Evolutionary conservation across 2,329 filamentous ascomycete species (phyloP).

Genomic region (Trichoderma asperellum): DNA sequence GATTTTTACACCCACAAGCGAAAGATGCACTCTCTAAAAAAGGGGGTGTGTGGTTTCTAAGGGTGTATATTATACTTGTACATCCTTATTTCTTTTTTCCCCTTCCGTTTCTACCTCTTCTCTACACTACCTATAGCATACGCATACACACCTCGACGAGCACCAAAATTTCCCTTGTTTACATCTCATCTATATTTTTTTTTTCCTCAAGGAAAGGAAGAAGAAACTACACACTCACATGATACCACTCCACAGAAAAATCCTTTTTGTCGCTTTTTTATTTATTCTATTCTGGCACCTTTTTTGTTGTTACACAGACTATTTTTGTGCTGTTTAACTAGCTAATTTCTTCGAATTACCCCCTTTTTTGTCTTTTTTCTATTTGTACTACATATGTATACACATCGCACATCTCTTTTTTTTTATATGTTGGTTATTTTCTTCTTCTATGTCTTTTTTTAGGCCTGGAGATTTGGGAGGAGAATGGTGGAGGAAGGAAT

Average conservation of each 20-base stretch:
- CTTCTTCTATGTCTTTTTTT: neutral
- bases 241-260: slow-evolving; percentile 13
- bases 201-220: neutral
- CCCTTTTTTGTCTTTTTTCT: neutral
- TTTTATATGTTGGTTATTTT: neutral
- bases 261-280: neutral
- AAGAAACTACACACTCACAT: slow-evolving; percentile 1
- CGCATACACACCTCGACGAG: slow-evolving; percentile 8
- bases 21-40: neutral
- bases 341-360: neutral
- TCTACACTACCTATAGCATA: neutral
- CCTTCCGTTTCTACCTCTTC: neutral
- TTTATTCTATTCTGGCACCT: neutral
- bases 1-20: neutral
- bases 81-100: neutral
- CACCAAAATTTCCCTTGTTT: neutral
- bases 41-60: neutral
- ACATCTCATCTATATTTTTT: neutral
- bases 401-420: neutral
- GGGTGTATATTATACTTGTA: neutral
- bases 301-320: neutral
- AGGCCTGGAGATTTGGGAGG: neutral
- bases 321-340: neutral
- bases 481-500: neutral
- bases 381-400: neutral